Evolutionary conservation across 352 stramenopile genomes (phyloP).

Genomic region (Pythium periplocum): DNA sequence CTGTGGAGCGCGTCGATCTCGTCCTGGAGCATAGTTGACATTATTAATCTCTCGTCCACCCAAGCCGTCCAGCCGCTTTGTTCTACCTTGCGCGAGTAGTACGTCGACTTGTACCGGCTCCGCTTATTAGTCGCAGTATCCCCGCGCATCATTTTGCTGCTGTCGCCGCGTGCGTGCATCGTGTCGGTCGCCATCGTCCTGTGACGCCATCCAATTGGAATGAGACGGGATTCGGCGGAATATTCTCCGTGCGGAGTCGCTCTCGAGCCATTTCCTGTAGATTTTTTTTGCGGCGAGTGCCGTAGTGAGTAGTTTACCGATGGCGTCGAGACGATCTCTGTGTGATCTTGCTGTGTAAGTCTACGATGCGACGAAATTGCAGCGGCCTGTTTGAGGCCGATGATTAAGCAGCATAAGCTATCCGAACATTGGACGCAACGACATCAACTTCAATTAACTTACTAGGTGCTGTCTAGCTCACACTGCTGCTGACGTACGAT

Average conservation of each 20-base stretch:
- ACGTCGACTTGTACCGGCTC: too few relatives aligned
- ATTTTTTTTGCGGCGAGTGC: conserved; percentile 1
- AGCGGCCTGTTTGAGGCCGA: conserved; percentile 9
- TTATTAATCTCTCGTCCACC: too few relatives aligned
- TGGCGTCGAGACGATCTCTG: background rate
- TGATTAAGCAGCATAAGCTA: conserved; percentile 12
- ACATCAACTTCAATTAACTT: conserved; percentile 6
- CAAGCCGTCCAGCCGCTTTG: too few relatives aligned
- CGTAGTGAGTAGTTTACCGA: conserved; percentile 1
- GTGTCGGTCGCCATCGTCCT: too few relatives aligned
- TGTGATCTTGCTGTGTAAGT: conserved; percentile 13
- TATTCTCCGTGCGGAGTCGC: background rate
- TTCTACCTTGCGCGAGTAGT: too few relatives aligned
- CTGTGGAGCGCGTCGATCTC: too few relatives aligned
- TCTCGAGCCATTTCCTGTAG: conserved; percentile 3
- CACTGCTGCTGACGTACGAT: background rate
- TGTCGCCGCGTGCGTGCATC: too few relatives aligned
- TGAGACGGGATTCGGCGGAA: conserved; percentile 8
- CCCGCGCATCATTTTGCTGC: too few relatives aligned
- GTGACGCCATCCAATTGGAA: background rate
- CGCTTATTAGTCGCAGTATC: too few relatives aligned
- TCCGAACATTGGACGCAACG: conserved; percentile 11
- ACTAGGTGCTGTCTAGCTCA: conserved; percentile 4
- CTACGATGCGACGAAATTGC: conserved; percentile 14
- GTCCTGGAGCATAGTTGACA: too few relatives aligned